Evolutionary conservation across 2,329 filamentous ascomycete genomes (phyloP), one percentile per base, ranked within the genome.

Genomic region (Calcarisporium arbuscula): DNA sequence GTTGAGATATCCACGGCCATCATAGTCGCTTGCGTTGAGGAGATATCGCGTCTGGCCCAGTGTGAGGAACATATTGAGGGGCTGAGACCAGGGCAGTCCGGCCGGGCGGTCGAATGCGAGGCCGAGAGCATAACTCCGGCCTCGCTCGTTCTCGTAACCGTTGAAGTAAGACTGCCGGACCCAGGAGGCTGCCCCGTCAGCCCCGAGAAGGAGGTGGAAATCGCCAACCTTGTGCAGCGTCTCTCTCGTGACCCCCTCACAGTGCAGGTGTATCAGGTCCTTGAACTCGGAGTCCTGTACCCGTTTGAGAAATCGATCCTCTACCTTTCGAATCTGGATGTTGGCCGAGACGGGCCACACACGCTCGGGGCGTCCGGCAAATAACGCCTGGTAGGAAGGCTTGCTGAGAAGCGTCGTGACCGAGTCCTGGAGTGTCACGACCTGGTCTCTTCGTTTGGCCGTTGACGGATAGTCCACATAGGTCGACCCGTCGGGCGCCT

Each of bases 251-350:
- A 57, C 45, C 0, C 47, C 53, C 28, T 54, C 49, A 11, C 54
- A 47, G n/a, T 60, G 52, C 10, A 60, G 34, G 28, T 56, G 47
- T 16, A 60, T 57, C 10, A 56, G 34, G 0, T 48, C 53, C 3
- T 44, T 39, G 34, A 61, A 58, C 30, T 55, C 45, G 4, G 44
- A 39, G 10, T 50, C 49, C 36, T 60, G 56, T n/a, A 50, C 55
- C 6, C 55, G 50, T 22, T 45, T 46, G n/a, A 61, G 50, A 15
- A 61, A 47, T 6, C 56, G 44, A 27, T 61, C 56, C 26, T 60
- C 57, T n/a, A 60, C 54, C 44, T 60, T 60, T 28, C 57, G 54
- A 33, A 61, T 60, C 38, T 60, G 56, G 16, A 61, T 55, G 32
- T 61, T 61, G 15, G 54, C 54, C 7, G 55, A 58, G 0, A 50